Percentiles rank a stretch among this genome's conserved stretches.
These are phyloP conservation scores for Zymoseptoria ardabiliae DNA, from an alignment of 2,329 filamentous ascomycete species.

Conservation along the genomic window DNA sequence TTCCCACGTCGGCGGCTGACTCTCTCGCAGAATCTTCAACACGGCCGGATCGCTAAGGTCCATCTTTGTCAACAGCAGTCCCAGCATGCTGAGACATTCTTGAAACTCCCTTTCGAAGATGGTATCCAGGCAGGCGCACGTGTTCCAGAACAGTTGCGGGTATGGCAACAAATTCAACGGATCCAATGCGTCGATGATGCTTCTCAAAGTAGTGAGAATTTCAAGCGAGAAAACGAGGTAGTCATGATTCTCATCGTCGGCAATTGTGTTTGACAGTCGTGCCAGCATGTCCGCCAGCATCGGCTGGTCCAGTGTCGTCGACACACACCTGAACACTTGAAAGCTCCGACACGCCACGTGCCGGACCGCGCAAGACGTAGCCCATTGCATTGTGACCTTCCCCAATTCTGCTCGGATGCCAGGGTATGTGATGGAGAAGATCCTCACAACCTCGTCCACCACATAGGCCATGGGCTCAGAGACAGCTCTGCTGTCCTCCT, in stretches of 20 bases:
- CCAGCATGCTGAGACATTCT: constrained; percentile 84
- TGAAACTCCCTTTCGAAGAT: constrained; percentile 94
- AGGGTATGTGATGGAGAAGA: constrained; percentile 78
- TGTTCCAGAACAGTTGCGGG: constrained; percentile 96
- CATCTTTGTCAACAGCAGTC: constrained; percentile 75
- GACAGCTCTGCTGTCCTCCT: constrained; percentile 66
- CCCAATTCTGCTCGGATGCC: constrained; percentile 88
- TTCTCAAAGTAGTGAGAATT: constrained; percentile 87
- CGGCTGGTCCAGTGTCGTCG: constrained; percentile 79
- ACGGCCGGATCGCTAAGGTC: constrained; percentile 67
- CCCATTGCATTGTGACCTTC: constrained; percentile 84
- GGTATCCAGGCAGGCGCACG: constrained; percentile 89
- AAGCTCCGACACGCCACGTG: constrained; percentile 96
- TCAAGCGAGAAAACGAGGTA: constrained; percentile 98
- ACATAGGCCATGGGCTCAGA: constrained; percentile 82
- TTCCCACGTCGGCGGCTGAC: constrained; percentile 80
- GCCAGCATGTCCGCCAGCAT: constrained; percentile 98
- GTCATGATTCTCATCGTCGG: constrained; percentile 78
- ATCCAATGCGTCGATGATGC: constrained; percentile 78
- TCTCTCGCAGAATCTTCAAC: constrained; percentile 64
- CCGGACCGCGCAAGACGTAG: constrained; percentile 88
- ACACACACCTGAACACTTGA: constrained; percentile 90
- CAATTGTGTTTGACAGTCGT: constrained; percentile 90
- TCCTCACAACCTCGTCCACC: constrained; percentile 71
- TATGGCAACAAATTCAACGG: constrained; percentile 76